A percentile compares a stretch with the other conserved stretches of the same genome.
Conservation (phyloP, 306 rosid genomes). For the Cucumis hystrix region DNA sequence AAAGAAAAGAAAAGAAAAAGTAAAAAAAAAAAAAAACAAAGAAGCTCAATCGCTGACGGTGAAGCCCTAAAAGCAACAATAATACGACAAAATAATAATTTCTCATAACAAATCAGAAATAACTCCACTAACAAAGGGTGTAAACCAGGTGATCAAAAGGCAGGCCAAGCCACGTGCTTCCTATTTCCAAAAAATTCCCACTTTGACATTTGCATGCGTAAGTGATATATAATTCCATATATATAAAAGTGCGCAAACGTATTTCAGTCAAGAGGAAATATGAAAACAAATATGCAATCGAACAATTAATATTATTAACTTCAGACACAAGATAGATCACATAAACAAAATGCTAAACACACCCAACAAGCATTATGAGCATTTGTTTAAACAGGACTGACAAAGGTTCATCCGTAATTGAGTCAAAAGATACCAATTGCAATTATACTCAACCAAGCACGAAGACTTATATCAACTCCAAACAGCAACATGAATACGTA, state of each 20-base stretch:
- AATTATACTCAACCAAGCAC: background rate
- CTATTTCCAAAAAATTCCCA: background rate
- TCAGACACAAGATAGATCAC: background rate
- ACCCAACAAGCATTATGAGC: background rate
- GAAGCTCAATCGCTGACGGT: no score
- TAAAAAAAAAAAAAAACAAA: no score
- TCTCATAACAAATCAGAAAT: no score
- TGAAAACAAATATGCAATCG: background rate
- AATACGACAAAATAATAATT: no score
- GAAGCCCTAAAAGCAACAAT: no score
- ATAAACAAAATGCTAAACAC: background rate
- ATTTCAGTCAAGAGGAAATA: background rate
- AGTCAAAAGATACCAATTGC: background rate
- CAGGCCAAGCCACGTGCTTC: background rate
- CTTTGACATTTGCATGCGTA: background rate
- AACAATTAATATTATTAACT: no score
- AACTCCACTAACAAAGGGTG: background rate
- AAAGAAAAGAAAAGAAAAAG: no score
- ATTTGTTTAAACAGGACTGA: background rate
- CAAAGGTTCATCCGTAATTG: background rate
- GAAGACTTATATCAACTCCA: background rate
- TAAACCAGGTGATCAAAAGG: background rate
- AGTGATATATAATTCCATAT: background rate
- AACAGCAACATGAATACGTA: background rate
- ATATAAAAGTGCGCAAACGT: background rate